phyloP scores from a whole-genome alignment of 2,329 filamentous ascomycete species.

The Botrytis byssoidea region DNA sequence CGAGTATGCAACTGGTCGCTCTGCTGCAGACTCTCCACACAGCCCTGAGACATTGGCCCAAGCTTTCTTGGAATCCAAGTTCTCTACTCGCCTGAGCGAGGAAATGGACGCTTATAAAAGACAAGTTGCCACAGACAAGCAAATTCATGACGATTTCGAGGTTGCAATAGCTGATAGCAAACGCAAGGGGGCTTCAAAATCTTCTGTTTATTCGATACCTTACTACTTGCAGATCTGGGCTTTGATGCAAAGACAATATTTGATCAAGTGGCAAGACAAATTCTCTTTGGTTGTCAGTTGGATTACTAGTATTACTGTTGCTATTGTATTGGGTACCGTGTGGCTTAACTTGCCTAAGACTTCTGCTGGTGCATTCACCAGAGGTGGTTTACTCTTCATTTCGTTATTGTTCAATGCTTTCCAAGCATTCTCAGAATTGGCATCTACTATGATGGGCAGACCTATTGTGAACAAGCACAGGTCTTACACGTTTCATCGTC shows the following conservation, averaged over 20 bases:
- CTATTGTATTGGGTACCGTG: constrained; percentile 75
- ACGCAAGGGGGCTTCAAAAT: constrained; percentile 66
- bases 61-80: constrained; percentile 67
- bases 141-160: constrained; percentile 73
- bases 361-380: constrained; percentile 70
- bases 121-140: constrained; percentile 61
- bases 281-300: constrained; percentile 74
- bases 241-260: constrained; percentile 78
- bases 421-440: constrained; percentile 77
- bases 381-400: constrained; percentile 79
- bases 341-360: constrained; percentile 68
- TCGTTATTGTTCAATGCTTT: constrained; percentile 84
- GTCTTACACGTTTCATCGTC: constrained; percentile 78
- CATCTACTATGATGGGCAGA: constrained; percentile 70
- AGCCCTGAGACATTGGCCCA: constrained; percentile 63
- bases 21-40: constrained; percentile 64
- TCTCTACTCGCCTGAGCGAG: constrained; percentile 53
- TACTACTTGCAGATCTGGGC: constrained; percentile 83
- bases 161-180: constrained; percentile 75
- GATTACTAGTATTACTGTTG: constrained; percentile 68
- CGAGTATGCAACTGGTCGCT: constrained; percentile 68
- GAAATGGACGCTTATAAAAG: constrained; percentile 71
- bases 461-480: constrained; percentile 82
- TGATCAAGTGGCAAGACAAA: constrained; percentile 82
- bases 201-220: constrained; percentile 78